phyloP scores from a whole-genome alignment of 805 yeast species.

The Metschnikowia aberdeeniae region DNA sequence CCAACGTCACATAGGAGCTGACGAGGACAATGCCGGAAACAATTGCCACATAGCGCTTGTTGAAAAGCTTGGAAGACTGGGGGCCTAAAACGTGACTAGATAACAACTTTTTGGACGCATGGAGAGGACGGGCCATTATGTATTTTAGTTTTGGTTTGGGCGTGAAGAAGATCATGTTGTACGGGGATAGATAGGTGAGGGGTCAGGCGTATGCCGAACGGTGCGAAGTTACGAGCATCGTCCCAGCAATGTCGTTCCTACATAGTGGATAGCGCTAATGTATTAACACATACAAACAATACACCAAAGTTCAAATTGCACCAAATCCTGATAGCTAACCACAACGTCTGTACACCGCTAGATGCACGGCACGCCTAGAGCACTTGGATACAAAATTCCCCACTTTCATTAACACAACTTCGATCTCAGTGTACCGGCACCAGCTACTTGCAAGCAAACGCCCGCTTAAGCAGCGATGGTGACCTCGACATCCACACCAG shows the following conservation, averaged over 20 bases:
- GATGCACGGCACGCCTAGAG: slow-evolving; percentile 63
- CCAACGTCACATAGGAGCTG: slow-evolving; percentile 39
- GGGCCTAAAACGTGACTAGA: slow-evolving; percentile 6
- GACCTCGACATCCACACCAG: slow-evolving; percentile 98
- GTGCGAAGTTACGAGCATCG: slow-evolving; percentile 2
- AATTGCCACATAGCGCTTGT: slow-evolving; percentile 34
- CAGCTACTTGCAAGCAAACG: too few relatives aligned
- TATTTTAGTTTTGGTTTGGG: slow-evolving; percentile 14
- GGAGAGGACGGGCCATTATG: slow-evolving; percentile 16
- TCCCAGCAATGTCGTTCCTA: not conserved
- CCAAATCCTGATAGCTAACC: slow-evolving; percentile 59
- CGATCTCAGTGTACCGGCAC: slow-evolving; percentile 6
- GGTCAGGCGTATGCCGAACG: not conserved
- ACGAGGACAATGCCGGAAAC: slow-evolving; percentile 41
- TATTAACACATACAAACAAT: slow-evolving; percentile 8
- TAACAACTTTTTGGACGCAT: slow-evolving; percentile 10
- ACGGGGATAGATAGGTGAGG: not conserved
- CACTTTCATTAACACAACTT: slow-evolving; percentile 15
- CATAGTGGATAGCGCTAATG: slow-evolving; percentile 3
- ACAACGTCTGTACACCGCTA: slow-evolving; percentile 47
- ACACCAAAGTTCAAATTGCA: slow-evolving; percentile 13
- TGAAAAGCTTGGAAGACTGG: slow-evolving; percentile 13
- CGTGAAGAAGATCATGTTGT: slow-evolving; percentile 13
- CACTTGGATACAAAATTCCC: slow-evolving; percentile 34
- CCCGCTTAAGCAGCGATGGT: slow-evolving; percentile 73